Evolutionary conservation across 305 asterid species (phyloP).

Genomic region (Fraxinus latifolia): DNA sequence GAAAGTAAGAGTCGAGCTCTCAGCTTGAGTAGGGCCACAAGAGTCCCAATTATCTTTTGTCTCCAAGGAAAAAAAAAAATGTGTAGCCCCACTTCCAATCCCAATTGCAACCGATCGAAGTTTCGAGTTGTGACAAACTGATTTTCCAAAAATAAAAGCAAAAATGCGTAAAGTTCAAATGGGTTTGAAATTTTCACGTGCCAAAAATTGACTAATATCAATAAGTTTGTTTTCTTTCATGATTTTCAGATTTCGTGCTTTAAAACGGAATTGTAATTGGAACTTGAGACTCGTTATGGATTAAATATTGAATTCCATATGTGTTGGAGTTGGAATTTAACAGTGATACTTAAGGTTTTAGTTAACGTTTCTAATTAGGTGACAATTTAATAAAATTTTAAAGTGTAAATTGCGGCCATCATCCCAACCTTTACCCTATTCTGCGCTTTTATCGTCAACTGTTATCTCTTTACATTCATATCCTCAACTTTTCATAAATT

Average conservation of each 20-base stretch:
- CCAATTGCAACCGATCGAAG: not conserved
- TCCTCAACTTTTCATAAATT: not conserved
- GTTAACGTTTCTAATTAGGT: not conserved
- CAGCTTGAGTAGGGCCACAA: conserved; percentile 5
- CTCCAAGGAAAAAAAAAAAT: not conserved
- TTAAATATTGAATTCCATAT: too few relatives aligned
- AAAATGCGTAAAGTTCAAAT: not conserved
- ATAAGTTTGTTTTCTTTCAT: not conserved
- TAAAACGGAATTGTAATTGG: not conserved
- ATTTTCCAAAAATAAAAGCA: not conserved
- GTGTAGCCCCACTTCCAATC: not conserved
- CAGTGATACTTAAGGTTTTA: not conserved
- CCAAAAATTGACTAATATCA: not conserved
- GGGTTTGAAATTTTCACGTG: not conserved
- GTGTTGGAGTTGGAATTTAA: not conserved
- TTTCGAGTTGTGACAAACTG: not conserved
- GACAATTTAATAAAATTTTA: not conserved
- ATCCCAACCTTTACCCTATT: not conserved
- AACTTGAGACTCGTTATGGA: not conserved
- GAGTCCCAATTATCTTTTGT: conserved; percentile 15
- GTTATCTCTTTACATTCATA: not conserved
- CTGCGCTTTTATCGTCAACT: not conserved
- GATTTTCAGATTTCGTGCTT: not conserved
- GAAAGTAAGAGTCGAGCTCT: conserved; percentile 2
- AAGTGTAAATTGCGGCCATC: not conserved